Evolutionary conservation across 2,329 filamentous ascomycete species (phyloP).

Genomic region (Fusarium equiseti): DNA sequence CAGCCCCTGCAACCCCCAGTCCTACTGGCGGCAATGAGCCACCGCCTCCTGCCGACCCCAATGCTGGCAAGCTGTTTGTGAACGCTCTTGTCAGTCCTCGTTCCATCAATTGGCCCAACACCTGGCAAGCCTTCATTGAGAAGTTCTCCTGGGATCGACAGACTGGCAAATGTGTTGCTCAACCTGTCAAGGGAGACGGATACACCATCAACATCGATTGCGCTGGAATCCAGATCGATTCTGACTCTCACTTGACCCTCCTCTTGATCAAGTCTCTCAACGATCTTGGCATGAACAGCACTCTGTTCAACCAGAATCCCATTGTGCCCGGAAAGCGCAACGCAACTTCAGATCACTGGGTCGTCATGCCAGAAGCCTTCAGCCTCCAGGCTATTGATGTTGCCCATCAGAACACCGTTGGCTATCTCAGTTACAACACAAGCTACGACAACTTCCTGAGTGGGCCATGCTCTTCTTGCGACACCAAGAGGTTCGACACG

Average conservation of each 20-base stretch:
- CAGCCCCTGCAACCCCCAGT: conserved; percentile 45
- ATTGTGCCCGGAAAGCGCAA: conserved; percentile 51
- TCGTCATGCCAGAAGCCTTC: conserved; percentile 56
- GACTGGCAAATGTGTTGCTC: conserved; percentile 52
- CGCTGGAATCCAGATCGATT: conserved; percentile 54
- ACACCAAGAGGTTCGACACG: conserved; percentile 52
- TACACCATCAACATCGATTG: conserved; percentile 55
- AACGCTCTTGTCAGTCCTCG: conserved; percentile 53
- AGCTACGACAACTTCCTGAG: conserved; percentile 54
- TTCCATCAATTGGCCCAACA: conserved; percentile 56
- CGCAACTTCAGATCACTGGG: conserved; percentile 51
- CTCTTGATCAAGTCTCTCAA: conserved; percentile 55
- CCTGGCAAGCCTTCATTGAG: conserved; percentile 56
- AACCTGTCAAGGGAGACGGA: conserved; percentile 51
- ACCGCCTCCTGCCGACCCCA: conserved; percentile 48
- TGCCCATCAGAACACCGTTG: conserved; percentile 50
- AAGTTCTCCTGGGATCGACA: conserved; percentile 56
- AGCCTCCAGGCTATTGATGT: conserved; percentile 52
- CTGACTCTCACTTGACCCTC: conserved; percentile 56
- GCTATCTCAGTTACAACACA: conserved; percentile 54
- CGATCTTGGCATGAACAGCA: conserved; percentile 54
- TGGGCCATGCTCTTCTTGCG: conserved; percentile 54
- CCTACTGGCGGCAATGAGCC: conserved; percentile 46
- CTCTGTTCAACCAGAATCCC: conserved; percentile 57
- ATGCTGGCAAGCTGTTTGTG: conserved; percentile 49